Evolutionary conservation across 2,329 filamentous ascomycete species (phyloP), one percentile per base, ranked within the genome.

Genomic region (Tolypocladium ovalisporum): DNA sequence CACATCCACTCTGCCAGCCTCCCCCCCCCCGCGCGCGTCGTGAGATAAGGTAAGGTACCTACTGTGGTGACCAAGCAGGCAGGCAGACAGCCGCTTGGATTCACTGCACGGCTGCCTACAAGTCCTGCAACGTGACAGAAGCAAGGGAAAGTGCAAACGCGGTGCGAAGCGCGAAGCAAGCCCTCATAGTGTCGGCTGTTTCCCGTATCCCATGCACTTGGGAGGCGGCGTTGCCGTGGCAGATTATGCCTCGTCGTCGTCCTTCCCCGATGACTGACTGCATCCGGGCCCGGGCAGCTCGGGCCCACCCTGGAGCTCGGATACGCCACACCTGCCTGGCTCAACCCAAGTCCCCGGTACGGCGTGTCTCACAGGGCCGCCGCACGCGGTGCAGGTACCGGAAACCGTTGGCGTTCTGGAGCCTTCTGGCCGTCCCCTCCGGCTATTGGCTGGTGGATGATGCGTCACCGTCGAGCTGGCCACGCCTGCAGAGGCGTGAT

Each of bases 391-490:
- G 1, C 13, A 57, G 54, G 68, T 70, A 69, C 54, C 54, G 1
- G 54, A 53, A 56, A 68, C 68, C 27, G 55, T 17, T 3, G 27
- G 17, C 47, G 44, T 73, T 74, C 72, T 74, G 71, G 72, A 73
- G 70, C 68, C 67, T 74, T 74, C 72, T 62, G 62, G 56, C 61
- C 59, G 57, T 57, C 40, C 57, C 52, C 55, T 36, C 53, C 55
- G 59, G 56, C 62, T 42, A 67, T 67, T 67, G 65, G 71, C 64
- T 68, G 62, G 69, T 72, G 70, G 71, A 71, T 73, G 70, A 73
- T 69, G 65, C 65, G 60, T 61, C 44, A 44, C 24, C 4, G 44
- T 47, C 63, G 60, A n/a, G 42, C 52, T 36, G 54, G 56, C 57
- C 61, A 59, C 60, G 59, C 58, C 58, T 57, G 55, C 42, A 54